Conservation (phyloP, 140 eudicot species). For the Cichorium intybus region DNA sequence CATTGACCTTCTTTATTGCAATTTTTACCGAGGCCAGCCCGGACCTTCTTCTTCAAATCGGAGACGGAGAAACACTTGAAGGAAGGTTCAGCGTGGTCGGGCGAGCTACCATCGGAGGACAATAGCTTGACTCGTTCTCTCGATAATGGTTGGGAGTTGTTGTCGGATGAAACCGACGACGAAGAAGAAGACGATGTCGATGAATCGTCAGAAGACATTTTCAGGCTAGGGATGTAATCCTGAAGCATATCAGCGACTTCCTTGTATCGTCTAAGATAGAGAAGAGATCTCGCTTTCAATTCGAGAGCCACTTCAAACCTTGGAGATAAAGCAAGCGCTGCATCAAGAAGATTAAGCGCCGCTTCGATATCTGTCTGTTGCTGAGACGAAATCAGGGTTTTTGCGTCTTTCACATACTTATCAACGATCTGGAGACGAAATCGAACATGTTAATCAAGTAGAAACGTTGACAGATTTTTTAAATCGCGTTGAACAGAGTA, state of each 20-base stretch:
- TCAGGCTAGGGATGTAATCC: constrained; percentile 87
- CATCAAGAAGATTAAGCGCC: constrained; percentile 74
- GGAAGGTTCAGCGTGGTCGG: constrained; percentile 46
- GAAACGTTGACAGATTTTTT: neutral
- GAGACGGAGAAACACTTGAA: constrained; percentile 92
- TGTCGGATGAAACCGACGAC: constrained; percentile 47
- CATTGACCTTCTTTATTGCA: constrained; percentile 87
- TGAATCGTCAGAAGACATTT: constrained; percentile 61
- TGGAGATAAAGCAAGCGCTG: constrained; percentile 75
- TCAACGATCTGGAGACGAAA: constrained; percentile 64
- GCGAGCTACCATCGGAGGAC: constrained; percentile 47
- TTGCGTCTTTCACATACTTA: constrained; percentile 77
- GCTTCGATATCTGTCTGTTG: constrained; percentile 57
- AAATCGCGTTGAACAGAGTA: neutral
- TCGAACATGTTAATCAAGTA: neutral
- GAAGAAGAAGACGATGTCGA: constrained; percentile 38
- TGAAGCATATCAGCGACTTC: constrained; percentile 94
- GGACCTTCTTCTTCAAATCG: constrained; percentile 88
- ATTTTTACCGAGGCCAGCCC: constrained; percentile 61
- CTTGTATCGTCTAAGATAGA: constrained; percentile 63
- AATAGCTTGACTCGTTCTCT: constrained; percentile 64
- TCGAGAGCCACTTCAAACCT: constrained; percentile 74
- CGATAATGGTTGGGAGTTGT: constrained; percentile 46
- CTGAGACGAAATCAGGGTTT: constrained; percentile 52
- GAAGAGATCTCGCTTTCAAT: constrained; percentile 76